Percentiles rank a stretch among this genome's conserved stretches.
Conservation (phyloP, 2,329 filamentous ascomycete genomes). For the Exophiala sp. region DNA sequence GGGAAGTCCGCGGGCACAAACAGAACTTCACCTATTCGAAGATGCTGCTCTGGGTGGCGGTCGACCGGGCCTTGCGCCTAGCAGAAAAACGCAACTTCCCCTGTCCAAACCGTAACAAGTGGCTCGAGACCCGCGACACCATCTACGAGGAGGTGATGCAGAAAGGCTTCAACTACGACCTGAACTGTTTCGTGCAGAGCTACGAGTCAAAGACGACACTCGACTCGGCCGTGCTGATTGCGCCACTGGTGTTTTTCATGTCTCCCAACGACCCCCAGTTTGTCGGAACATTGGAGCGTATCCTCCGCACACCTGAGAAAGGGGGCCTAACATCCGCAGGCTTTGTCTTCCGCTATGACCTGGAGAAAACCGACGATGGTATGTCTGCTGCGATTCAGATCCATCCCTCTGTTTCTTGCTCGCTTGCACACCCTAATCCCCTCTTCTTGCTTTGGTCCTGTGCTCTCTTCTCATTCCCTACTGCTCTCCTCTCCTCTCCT, state of each 20-base stretch:
- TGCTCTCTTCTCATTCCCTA: too few species aligned
- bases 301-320: constrained; percentile 66
- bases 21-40: constrained; percentile 79
- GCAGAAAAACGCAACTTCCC: constrained; percentile 70
- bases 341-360: constrained; percentile 70
- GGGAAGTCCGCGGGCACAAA: constrained; percentile 70
- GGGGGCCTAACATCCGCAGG: constrained; percentile 69
- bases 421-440: too few species aligned
- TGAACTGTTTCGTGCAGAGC: constrained; percentile 67
- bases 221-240: constrained; percentile 69
- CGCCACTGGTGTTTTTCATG: constrained; percentile 73
- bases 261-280: constrained; percentile 72
- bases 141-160: constrained; percentile 73
- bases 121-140: constrained; percentile 60
- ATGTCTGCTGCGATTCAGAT: constrained; percentile 26
- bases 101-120: constrained; percentile 62
- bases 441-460: too few species aligned
- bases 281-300: constrained; percentile 63
- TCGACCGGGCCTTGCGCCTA: constrained; percentile 67
- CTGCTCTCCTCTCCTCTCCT: background rate
- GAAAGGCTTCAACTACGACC: constrained; percentile 66
- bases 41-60: constrained; percentile 75
- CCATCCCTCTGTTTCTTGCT: background rate
- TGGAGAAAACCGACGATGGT: constrained; percentile 63
- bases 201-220: constrained; percentile 65